Percentiles rank a stretch among this genome's conserved stretches.
Evolutionary conservation across 805 yeast species (phyloP).

Genomic region (Middelhovenomyces tepae): DNA sequence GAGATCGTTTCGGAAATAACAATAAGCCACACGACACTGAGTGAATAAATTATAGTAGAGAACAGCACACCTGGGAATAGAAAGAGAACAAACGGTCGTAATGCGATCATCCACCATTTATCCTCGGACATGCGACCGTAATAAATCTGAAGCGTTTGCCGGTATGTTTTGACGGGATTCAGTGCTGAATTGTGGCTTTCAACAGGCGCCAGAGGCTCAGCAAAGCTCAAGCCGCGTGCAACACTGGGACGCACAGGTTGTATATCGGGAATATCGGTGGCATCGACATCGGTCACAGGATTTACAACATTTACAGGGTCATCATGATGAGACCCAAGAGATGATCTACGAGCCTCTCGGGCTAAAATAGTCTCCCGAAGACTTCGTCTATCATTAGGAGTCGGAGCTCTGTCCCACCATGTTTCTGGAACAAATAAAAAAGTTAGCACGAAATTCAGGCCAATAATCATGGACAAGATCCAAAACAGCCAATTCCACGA

Average conservation of each 20-base stretch:
- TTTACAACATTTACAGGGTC: no score
- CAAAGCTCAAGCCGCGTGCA: no score
- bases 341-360: constrained; percentile 28
- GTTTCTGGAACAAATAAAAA: constrained; percentile 56
- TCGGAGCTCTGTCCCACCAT: constrained; percentile 51
- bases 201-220: no score
- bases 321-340: no score
- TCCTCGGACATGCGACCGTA: constrained; percentile 44
- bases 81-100: constrained; percentile 44
- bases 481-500: constrained; percentile 56
- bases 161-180: constrained; percentile 27
- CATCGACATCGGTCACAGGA: no score
- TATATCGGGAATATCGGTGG: no score
- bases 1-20: constrained; percentile 50
- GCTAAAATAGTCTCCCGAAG: constrained; percentile 41
- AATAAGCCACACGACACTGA: constrained; percentile 58
- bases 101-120: constrained; percentile 46
- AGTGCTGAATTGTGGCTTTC: no score
- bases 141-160: constrained; percentile 32
- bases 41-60: constrained; percentile 43
- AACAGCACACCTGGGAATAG: constrained; percentile 44
- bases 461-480: constrained; percentile 47
- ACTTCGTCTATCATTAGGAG: constrained; percentile 40
- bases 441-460: constrained; percentile 35
- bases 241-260: no score